Percentiles rank a stretch among this genome's conserved stretches.
These are phyloP conservation scores for Heliamphora pulchella DNA, from an alignment of 179 eudicot genomes.

Conservation along the genomic window DNA sequence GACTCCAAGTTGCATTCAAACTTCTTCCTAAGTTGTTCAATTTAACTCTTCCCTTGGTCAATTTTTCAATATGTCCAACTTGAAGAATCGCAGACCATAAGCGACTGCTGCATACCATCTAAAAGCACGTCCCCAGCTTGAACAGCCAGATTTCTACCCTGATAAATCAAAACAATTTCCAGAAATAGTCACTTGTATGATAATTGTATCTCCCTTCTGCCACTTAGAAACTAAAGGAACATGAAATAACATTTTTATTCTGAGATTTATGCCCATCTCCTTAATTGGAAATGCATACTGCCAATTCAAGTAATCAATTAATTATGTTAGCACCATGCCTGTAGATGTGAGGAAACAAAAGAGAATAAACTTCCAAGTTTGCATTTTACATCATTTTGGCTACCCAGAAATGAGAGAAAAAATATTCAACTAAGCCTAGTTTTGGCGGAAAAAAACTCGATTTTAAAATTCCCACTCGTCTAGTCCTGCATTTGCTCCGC, in stretches of 20 bases:
- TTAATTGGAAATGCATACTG: not conserved
- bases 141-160: constrained; percentile 6
- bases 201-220: not conserved
- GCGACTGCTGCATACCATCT: constrained; percentile 65
- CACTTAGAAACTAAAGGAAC: not conserved
- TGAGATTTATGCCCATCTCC: too few relatives aligned
- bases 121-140: constrained; percentile 19
- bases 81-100: constrained; percentile 41
- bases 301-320: not conserved
- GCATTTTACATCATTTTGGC: not conserved
- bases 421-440: too few relatives aligned
- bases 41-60: constrained; percentile 30
- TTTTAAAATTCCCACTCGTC: too few relatives aligned
- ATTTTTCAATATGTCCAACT: constrained; percentile 32
- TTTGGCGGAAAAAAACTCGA: too few relatives aligned
- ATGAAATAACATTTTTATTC: not conserved
- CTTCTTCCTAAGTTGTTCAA: constrained; percentile 21
- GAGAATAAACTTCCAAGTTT: not conserved
- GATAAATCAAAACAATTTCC: constrained; percentile 10
- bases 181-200: not conserved
- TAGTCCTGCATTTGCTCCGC: too few relatives aligned
- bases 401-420: too few relatives aligned
- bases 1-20: constrained; percentile 33
- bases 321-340: too few relatives aligned
- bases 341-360: too few relatives aligned